phyloP scores from a whole-genome alignment of 208 protist genomes.

The Crithidia mellificae region DNA sequence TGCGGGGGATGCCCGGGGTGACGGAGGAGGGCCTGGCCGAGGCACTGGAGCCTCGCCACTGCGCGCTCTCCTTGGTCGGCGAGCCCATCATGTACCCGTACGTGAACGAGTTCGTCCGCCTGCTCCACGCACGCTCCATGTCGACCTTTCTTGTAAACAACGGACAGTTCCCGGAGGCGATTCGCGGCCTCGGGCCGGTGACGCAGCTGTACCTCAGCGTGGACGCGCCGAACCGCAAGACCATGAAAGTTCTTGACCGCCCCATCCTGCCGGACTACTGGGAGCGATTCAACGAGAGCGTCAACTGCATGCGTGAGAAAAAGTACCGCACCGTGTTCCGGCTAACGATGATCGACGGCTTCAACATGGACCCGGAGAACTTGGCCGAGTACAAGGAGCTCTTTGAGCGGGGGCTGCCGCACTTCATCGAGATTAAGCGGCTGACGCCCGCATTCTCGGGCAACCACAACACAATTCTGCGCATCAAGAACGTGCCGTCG shows the following conservation, averaged over 20 bases:
- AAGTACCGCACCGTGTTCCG: slow-evolving; percentile 95
- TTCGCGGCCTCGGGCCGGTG: slow-evolving; percentile 66
- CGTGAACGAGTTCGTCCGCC: slow-evolving; percentile 90
- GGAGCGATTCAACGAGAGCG: slow-evolving; percentile 92
- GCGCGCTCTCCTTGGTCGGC: slow-evolving; percentile 95
- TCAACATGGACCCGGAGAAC: slow-evolving; percentile 91
- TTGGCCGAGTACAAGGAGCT: slow-evolving; percentile 89
- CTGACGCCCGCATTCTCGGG: slow-evolving; percentile 93
- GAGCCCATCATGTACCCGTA: slow-evolving; percentile 96
- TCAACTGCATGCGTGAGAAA: slow-evolving; percentile 86
- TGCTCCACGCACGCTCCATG: slow-evolving; percentile 79
- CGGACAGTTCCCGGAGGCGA: slow-evolving; percentile 88
- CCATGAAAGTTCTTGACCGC: slow-evolving; percentile 91
- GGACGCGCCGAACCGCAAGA: slow-evolving; percentile 89
- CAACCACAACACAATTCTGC: slow-evolving; percentile 72
- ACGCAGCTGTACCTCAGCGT: slow-evolving; percentile 96
- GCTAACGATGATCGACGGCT: slow-evolving; percentile 95
- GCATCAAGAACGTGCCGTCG: slow-evolving; percentile 94
- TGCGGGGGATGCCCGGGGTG: slow-evolving; percentile 91
- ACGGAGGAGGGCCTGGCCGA: slow-evolving; percentile 76
- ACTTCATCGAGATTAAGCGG: slow-evolving; percentile 95
- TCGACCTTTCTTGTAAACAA: slow-evolving; percentile 95
- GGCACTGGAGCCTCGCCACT: slow-evolving; percentile 87
- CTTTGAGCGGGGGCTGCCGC: slow-evolving; percentile 82
- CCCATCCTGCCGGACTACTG: slow-evolving; percentile 94